Evolutionary conservation across 306 rosid species (phyloP).

Genomic region (Cucumis sativus): DNA sequence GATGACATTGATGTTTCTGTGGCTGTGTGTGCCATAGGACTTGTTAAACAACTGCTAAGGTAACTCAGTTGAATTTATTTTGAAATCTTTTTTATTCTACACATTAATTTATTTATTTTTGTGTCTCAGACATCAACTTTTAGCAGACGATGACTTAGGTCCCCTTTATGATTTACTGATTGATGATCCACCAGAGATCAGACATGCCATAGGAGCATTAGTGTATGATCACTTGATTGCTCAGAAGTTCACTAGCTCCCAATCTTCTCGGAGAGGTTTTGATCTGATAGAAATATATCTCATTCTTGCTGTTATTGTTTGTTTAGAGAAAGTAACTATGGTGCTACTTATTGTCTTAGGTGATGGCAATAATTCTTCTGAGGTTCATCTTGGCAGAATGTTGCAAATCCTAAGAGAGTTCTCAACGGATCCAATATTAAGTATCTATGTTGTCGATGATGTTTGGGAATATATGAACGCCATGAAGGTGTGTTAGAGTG

Average conservation of each 20-base stretch:
- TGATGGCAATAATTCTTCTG: conserved; percentile 56
- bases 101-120: conserved; percentile 17
- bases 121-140: conserved; percentile 79
- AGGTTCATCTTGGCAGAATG: conserved; percentile 79
- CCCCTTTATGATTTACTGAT: conserved; percentile 85
- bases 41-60: conserved; percentile 91
- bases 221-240: conserved; percentile 94
- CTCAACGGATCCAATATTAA: conserved; percentile 79
- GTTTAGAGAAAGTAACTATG: conserved; percentile 6
- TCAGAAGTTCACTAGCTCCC: conserved; percentile 68
- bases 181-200: conserved; percentile 85
- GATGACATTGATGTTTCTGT: conserved; percentile 87
- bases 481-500: conserved; percentile 51
- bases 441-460: conserved; percentile 84
- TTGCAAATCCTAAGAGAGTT: conserved; percentile 87
- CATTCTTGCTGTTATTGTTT: conserved; percentile 14
- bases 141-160: conserved; percentile 92
- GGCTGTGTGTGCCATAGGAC: conserved; percentile 88
- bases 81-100: conserved; percentile 4
- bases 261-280: conserved; percentile 53
- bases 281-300: conserved; percentile 7
- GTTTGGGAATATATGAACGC: conserved; percentile 98
- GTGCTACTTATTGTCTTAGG: conserved; percentile 33
- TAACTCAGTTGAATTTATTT: conserved; percentile 14
- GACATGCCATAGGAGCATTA: conserved; percentile 92